Conservation (phyloP, 495 filamentous ascomycete genomes). For the Neurospora sp. region DNA sequence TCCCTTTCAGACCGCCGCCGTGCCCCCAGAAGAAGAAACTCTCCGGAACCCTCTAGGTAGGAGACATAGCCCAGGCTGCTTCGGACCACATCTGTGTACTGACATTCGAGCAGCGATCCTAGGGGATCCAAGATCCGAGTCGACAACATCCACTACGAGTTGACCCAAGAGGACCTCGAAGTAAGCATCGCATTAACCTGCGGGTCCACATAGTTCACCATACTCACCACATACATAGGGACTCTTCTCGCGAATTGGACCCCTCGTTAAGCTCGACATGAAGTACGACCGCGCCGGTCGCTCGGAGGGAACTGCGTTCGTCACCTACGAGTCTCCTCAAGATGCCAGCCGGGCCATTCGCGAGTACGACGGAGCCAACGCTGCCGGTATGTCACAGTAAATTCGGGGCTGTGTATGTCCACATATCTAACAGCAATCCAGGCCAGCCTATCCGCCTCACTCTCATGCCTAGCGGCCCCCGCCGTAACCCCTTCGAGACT, state of each 20-base stretch:
- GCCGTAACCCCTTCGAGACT: constrained; percentile 48
- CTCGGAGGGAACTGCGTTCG: constrained; percentile 75
- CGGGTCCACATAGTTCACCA: neutral
- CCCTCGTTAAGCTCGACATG: constrained; percentile 57
- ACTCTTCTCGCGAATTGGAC: constrained; percentile 71
- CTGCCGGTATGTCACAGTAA: constrained; percentile 47
- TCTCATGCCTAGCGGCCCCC: constrained; percentile 45
- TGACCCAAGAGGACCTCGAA: constrained; percentile 76
- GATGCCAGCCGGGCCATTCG: constrained; percentile 67
- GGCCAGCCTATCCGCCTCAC: constrained; percentile 79
- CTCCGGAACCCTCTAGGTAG: constrained; percentile 44
- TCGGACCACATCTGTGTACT: neutral
- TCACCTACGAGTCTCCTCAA: constrained; percentile 59
- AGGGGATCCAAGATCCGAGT: constrained; percentile 66
- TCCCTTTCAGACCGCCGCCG: constrained; percentile 20
- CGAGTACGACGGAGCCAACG: constrained; percentile 86
- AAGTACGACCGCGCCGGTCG: constrained; percentile 86
- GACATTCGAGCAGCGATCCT: constrained; percentile 29
- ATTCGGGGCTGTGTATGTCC: neutral
- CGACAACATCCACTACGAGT: constrained; percentile 89
- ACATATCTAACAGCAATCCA: constrained; percentile 14
- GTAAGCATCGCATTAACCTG: constrained; percentile 34
- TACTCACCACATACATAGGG: constrained; percentile 41
- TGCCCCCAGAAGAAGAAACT: constrained; percentile 29
- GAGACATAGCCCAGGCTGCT: constrained; percentile 5